Evolutionary conservation across 352 stramenopile species (phyloP), one percentile per base, ranked within the genome.

Genomic region (Globisporangium cylindrosporum): DNA sequence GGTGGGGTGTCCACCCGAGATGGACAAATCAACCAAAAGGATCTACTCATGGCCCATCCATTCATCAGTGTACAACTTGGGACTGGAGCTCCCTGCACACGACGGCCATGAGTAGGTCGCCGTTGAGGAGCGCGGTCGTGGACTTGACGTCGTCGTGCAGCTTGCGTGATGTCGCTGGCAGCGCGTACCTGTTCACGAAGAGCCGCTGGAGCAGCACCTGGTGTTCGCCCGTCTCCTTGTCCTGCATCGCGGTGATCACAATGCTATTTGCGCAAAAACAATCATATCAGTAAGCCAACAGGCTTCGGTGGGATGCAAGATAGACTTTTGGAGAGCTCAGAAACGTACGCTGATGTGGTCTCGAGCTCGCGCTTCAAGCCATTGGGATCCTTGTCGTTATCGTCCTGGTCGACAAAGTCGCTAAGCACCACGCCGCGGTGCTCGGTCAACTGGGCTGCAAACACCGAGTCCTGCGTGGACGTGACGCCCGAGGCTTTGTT

Each of bases 61-160:
- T 27, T 9, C 12, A 24, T 22, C 51, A 24, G 29, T 36, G n/a
- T 49, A 6, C 41, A 49, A 49, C 41, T 22, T 49, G 41, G 41
- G 43, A 32, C 61, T 59, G 48, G 27, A 68, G 53, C 38, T 68
- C 62, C 14, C 62, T 25, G 67, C 80, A 88, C 20, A 88, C 46
- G n/a, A 86, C 74, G 53, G 79, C 78, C 70, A 86, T 86, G 62
- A 82, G 73, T 54, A 89, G 61, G 63, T 89, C 80, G 53, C 80
- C 80, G 53, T 89, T 89, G 63, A 86, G 66, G 66, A 76, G 78
- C 18, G 80, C 65, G 10, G 80, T 36, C 38, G 77, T 73, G 25
- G 78, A 79, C 25, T 70, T 73, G 55, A 89, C 70, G 67, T 89
- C 80, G 43, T 73, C 68, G 63, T 84, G 78, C 51, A 89, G 34